Base-by-base conservation (phyloP, 2,329 filamentous ascomycete species). In the Sporothrix pallida region DNA sequence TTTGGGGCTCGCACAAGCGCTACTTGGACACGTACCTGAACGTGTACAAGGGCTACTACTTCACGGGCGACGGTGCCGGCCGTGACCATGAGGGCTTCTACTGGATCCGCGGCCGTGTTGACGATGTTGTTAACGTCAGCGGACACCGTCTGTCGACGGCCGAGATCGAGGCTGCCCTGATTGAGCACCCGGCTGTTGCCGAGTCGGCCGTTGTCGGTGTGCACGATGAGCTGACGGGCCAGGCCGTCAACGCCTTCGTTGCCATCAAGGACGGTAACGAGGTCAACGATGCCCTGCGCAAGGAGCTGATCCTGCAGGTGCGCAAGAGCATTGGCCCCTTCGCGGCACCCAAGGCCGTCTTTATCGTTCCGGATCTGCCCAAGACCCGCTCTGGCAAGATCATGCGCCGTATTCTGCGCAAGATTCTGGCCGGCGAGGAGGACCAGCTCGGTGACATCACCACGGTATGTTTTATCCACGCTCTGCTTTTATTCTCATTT, bases 1-100 rank as follows among this genome's bases (percentile, higher is more conserved):
- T 99, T 76, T 99, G 94, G 91, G 95, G 95, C 78, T 94, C 95
- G 54, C 96, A 99, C 87, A 96, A 97, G 89, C 91, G 96, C 80
- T 99, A 98, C 83, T 95, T 98, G 94, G 95, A 99, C 79, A 98
- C 96, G 12, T 99, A 99, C 83, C 84, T 99, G 79, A 97, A 97
- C 79, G 95, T 98, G 10, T 99, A 99, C 88, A 94, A 94, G 85
- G 96, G 95, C 75, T 98, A 97, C 86, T 99, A 99, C 84, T 97
- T 96, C 85, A 96, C 93, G 17, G 93, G 93, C 74, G 96, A 99
- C 81, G 96, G 96, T 81, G 96, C 96, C 73, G 96, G 93, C 75
- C 93, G 96, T 81, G 96, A 99, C 82, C 93, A 97, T 83, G 96
- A 99, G 80, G 96, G 96, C 73, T 99, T 98, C 87, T 99, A 98